These are phyloP conservation scores for Stellera chamaejasme DNA, from an alignment of 345 rosid species.

Conservation along the genomic window DNA sequence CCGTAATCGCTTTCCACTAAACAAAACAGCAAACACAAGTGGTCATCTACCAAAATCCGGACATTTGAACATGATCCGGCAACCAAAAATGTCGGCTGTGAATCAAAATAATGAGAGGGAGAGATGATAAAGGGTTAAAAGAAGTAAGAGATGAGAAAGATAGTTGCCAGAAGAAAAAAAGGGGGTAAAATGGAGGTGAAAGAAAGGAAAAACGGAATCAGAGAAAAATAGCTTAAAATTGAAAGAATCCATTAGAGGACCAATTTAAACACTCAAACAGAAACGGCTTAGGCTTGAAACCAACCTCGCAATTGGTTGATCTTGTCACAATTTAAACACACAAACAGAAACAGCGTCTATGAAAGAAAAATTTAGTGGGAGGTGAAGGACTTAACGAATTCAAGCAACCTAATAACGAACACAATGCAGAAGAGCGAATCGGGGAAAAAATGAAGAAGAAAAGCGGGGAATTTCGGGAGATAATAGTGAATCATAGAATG, in stretches of 20 bases:
- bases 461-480: neutral
- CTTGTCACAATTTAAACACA: no score
- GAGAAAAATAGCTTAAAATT: no score
- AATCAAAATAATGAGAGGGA: constrained; percentile 1
- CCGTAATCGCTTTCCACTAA: constrained; percentile 3
- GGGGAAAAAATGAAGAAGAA: neutral
- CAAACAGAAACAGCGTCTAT: neutral
- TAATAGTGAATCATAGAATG: neutral
- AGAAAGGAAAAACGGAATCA: no score
- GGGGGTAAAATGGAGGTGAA: neutral
- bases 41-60: constrained; percentile 1
- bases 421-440: constrained; percentile 4
- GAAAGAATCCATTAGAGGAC: no score
- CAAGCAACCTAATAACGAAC: neutral
- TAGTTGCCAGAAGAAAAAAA: neutral
- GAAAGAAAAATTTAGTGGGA: neutral
- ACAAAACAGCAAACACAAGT: constrained; percentile 1
- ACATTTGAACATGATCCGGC: neutral
- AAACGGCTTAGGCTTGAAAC: no score
- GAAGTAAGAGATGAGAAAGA: constrained; percentile 1
- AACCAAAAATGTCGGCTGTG: neutral
- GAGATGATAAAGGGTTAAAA: constrained; percentile 6
- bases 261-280: no score
- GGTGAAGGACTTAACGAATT: neutral
- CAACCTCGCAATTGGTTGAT: no score